phyloP scores from a whole-genome alignment of 305 asterid species.

The Andrographis paniculata region DNA sequence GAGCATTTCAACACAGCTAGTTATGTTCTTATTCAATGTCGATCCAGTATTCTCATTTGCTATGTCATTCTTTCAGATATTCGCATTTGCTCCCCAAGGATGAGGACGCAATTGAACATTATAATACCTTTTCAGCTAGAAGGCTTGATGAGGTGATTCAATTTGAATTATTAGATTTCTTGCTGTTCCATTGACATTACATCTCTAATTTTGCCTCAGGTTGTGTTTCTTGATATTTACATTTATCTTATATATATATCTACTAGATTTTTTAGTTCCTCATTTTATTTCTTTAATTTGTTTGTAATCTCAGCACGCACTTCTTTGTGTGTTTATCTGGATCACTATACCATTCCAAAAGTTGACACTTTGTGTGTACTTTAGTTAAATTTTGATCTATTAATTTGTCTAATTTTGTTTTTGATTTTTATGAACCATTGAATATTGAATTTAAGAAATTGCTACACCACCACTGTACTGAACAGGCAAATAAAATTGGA shows the following conservation, averaged over 20 bases:
- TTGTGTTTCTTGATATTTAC: constrained; percentile 6
- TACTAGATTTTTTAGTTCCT: no score
- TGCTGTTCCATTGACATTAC: background rate
- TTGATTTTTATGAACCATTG: background rate
- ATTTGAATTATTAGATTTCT: background rate
- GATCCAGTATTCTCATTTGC: constrained; percentile 13
- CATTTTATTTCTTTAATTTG: no score
- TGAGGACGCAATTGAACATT: constrained; percentile 87
- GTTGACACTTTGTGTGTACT: constrained; percentile 7
- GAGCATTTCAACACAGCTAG: background rate
- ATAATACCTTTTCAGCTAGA: constrained; percentile 61
- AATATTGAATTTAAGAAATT: constrained; percentile 12
- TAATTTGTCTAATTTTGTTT: constrained; percentile 4
- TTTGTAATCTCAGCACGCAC: no score
- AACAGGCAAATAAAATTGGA: constrained; percentile 95
- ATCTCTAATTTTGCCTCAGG: constrained; percentile 1
- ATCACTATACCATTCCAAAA: constrained; percentile 11
- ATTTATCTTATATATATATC: constrained; percentile 11
- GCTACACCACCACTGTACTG: constrained; percentile 17
- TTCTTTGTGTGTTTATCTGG: constrained; percentile 11
- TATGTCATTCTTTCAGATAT: constrained; percentile 53
- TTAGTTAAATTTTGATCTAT: constrained; percentile 4
- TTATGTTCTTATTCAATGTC: constrained; percentile 4
- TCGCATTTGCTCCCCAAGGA: constrained; percentile 92
- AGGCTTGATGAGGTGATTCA: constrained; percentile 89